Evolutionary conservation across 495 filamentous ascomycete species (phyloP).

Genomic region (Podospora tetraspora): DNA sequence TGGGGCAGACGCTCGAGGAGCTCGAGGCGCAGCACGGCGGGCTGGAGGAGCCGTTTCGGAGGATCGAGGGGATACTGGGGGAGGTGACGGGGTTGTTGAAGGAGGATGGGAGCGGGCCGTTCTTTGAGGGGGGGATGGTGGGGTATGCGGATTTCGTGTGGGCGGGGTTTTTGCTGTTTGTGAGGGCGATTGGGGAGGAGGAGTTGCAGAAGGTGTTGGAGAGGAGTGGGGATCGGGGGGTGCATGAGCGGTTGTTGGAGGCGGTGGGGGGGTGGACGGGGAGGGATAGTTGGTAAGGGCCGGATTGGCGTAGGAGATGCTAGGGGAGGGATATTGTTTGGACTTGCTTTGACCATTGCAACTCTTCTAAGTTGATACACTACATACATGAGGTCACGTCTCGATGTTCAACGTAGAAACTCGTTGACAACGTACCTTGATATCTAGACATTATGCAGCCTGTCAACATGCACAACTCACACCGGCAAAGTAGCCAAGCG

Average conservation of each 20-base stretch:
- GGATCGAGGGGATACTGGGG: constrained; percentile 30
- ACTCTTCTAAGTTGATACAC: too few species aligned
- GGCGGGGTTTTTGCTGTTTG: constrained; percentile 35
- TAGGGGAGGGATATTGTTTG: too few species aligned
- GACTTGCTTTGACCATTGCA: too few species aligned
- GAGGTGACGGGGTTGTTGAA: constrained; percentile 45
- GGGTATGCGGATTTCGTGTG: constrained; percentile 43
- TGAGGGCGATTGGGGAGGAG: constrained; percentile 28
- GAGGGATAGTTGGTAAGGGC: constrained; percentile 24
- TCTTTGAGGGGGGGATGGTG: constrained; percentile 34
- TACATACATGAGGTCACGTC: too few species aligned
- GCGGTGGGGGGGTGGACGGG: constrained; percentile 36
- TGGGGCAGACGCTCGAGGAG: constrained; percentile 44
- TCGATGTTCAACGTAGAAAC: too few species aligned
- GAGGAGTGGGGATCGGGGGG: constrained; percentile 32
- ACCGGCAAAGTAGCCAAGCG: constrained; percentile 5
- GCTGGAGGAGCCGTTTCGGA: constrained; percentile 30
- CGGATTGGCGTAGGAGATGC: too few species aligned
- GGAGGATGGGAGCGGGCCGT: constrained; percentile 46
- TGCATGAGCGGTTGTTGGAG: constrained; percentile 36
- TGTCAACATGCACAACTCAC: not conserved
- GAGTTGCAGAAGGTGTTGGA: constrained; percentile 28
- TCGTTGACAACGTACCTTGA: not conserved
- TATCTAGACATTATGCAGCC: not conserved
- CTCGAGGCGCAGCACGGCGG: constrained; percentile 34